Conservation (phyloP, 306 rosid species). For the Lagenaria siceraria region DNA sequence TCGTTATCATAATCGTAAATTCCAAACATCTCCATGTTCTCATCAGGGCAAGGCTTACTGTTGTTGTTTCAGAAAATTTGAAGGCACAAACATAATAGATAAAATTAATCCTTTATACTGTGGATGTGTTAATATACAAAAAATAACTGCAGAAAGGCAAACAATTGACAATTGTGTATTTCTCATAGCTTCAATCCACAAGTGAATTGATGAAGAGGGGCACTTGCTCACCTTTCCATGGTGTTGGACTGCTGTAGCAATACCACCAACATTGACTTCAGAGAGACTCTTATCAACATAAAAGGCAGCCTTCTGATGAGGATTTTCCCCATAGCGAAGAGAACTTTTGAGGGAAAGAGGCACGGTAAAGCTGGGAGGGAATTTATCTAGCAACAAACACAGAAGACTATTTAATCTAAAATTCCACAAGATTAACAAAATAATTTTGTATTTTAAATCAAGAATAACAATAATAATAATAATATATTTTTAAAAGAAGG, state of each 20-base stretch:
- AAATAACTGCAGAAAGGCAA: not conserved
- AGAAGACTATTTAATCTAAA: constrained; percentile 11
- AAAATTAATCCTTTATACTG: not conserved
- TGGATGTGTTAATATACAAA: not conserved
- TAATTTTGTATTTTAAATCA: not conserved
- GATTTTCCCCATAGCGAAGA: constrained; percentile 94
- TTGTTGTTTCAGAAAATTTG: not conserved
- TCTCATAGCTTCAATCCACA: not conserved
- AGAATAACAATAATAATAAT: not conserved
- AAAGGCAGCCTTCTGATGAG: constrained; percentile 83
- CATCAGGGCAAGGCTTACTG: not conserved
- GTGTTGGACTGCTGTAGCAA: constrained; percentile 85
- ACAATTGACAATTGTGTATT: not conserved
- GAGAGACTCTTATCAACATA: constrained; percentile 72
- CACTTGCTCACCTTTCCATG: constrained; percentile 64
- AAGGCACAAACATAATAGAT: not conserved
- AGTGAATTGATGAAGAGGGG: not conserved
- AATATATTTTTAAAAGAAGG: not conserved
- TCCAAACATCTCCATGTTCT: not conserved
- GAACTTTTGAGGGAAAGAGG: constrained; percentile 54
- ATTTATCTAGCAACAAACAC: constrained; percentile 41
- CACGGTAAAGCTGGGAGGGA: constrained; percentile 67
- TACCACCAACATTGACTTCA: constrained; percentile 78
- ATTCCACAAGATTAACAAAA: not conserved
- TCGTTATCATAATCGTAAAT: not conserved